A percentile compares a stretch with the other conserved stretches of the same genome.
Evolutionary conservation across 148 eudicot genomes (phyloP).

Genomic region (Spergularia bocconei): DNA sequence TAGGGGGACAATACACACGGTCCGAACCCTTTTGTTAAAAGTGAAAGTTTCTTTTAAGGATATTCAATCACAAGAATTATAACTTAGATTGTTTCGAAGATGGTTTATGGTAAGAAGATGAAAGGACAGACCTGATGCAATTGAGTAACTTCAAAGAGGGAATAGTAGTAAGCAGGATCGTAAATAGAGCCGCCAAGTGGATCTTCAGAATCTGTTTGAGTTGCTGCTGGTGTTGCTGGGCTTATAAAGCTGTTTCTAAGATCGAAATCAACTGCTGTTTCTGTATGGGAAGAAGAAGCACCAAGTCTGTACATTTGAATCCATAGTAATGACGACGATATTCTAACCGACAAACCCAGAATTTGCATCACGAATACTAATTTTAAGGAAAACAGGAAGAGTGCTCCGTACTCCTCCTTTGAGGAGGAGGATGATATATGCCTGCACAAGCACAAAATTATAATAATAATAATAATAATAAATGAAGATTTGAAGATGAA

Average conservation of each 20-base stretch:
- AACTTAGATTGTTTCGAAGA: too few species aligned
- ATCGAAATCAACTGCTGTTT: conserved; percentile 65
- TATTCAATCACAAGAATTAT: too few species aligned
- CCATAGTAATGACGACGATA: conserved; percentile 80
- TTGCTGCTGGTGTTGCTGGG: conserved; percentile 66
- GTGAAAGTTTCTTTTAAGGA: too few species aligned
- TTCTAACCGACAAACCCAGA: conserved; percentile 65
- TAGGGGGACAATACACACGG: too few species aligned
- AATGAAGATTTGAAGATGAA: too few species aligned
- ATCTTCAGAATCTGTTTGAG: conserved; percentile 50
- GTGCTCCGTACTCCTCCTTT: conserved; percentile 53
- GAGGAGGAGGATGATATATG: conserved; percentile 53
- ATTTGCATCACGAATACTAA: conserved; percentile 77
- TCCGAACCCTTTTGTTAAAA: too few species aligned
- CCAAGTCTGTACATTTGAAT: conserved; percentile 98
- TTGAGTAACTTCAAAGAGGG: conserved; percentile 68
- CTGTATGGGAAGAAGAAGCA: conserved; percentile 40
- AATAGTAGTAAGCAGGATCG: conserved; percentile 80
- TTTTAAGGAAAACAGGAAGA: conserved; percentile 62
- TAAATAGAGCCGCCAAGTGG: conserved; percentile 85
- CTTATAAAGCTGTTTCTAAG: conserved; percentile 81
- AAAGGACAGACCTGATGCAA: conserved; percentile 34
- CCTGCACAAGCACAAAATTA: too few species aligned
- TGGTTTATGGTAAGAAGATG: too few species aligned
- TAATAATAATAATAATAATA: too few species aligned